Evolutionary conservation across 345 rosid species (phyloP).

Genomic region (Heritiera littoralis): DNA sequence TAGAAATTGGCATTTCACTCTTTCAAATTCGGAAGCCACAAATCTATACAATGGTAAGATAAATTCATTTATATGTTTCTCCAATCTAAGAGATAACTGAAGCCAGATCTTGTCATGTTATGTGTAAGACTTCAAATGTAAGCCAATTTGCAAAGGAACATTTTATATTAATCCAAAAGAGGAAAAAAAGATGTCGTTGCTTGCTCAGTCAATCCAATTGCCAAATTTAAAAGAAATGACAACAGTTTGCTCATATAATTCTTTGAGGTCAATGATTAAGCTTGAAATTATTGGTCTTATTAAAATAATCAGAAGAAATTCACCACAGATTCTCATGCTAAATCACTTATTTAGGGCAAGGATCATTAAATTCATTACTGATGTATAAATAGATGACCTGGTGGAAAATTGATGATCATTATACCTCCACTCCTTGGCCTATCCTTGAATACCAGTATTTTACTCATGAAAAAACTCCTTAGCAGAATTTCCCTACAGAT

Average conservation of each 20-base stretch:
- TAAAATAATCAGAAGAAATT: background rate
- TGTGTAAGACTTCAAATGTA: background rate
- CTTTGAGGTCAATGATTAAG: background rate
- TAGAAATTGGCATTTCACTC: background rate
- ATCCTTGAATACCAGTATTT: background rate
- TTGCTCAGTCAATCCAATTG: background rate
- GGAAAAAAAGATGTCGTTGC: background rate
- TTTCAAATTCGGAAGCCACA: background rate
- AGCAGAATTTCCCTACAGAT: background rate
- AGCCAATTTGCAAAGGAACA: background rate
- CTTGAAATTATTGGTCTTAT: background rate
- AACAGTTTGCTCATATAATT: background rate
- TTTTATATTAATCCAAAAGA: background rate
- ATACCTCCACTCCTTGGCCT: background rate
- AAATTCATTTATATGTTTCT: background rate
- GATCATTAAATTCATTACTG: background rate
- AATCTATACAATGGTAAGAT: background rate
- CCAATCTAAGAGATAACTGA: background rate
- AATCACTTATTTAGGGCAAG: background rate
- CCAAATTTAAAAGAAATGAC: constrained; percentile 5
- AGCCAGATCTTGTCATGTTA: background rate
- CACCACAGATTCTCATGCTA: background rate
- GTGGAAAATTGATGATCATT: background rate
- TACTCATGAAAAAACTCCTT: background rate
- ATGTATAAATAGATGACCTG: background rate